Conservation (phyloP, 2,329 filamentous ascomycete genomes). For the Lecanosticta acicola region DNA sequence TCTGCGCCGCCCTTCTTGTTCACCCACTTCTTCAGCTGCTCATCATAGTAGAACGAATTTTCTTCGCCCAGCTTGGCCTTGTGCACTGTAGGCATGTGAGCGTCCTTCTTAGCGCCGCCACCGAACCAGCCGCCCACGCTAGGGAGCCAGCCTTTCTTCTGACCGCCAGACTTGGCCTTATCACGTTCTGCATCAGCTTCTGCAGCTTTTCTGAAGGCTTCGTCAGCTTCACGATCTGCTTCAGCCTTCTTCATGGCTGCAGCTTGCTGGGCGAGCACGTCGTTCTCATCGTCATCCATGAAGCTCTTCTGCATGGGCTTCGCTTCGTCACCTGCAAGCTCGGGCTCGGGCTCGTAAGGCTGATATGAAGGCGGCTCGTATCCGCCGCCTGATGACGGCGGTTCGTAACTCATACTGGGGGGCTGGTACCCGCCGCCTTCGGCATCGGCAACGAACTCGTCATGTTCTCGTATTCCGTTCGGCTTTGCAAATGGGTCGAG, state of each 20-base stretch:
- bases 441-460: slow-evolving; percentile 6
- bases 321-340: slow-evolving; percentile 43
- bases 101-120: slow-evolving; percentile 53
- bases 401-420: slow-evolving; percentile 48
- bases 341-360: slow-evolving; percentile 52
- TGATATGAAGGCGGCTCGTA: slow-evolving; percentile 52
- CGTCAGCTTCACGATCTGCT: slow-evolving; percentile 70
- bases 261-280: slow-evolving; percentile 40
- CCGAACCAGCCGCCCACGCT: slow-evolving; percentile 65
- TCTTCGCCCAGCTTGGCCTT: slow-evolving; percentile 90
- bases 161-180: slow-evolving; percentile 38
- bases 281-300: slow-evolving; percentile 77
- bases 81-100: slow-evolving; percentile 47
- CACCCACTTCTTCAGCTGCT: slow-evolving; percentile 95
- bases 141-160: slow-evolving; percentile 55
- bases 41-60: slow-evolving; percentile 88
- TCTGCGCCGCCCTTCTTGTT: slow-evolving; percentile 81
- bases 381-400: slow-evolving; percentile 45
- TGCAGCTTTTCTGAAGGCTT: slow-evolving; percentile 78
- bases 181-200: slow-evolving; percentile 63
- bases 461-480: slow-evolving; percentile 1
- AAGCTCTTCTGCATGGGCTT: slow-evolving; percentile 65
- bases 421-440: slow-evolving; percentile 40
- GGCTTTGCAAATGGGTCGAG: slow-evolving; percentile 8
- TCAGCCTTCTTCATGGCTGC: slow-evolving; percentile 43